Evolutionary conservation across 306 rosid genomes (phyloP).

Genomic region (Casuarina cunninghamiana): DNA sequence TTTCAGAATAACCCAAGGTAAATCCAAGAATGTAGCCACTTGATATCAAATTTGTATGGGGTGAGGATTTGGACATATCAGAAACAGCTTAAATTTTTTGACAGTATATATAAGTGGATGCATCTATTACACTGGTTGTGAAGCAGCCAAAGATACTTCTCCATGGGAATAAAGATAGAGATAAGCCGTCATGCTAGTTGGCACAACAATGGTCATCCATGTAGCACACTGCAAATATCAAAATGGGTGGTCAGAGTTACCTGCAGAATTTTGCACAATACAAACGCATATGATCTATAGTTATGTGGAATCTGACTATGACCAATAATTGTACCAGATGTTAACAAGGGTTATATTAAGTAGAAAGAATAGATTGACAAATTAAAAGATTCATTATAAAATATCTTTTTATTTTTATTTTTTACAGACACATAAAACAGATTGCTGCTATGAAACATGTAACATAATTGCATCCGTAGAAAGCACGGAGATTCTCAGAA

Average conservation of each 20-base stretch:
- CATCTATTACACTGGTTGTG: constrained; percentile 99
- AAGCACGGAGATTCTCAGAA: neutral
- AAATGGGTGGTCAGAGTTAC: neutral
- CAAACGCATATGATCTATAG: neutral
- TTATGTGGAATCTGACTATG: no score
- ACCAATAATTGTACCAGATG: no score
- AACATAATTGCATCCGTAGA: neutral
- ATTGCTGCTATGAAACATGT: neutral
- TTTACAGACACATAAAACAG: neutral
- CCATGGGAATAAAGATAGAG: constrained; percentile 95
- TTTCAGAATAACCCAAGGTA: neutral
- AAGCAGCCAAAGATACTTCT: constrained; percentile 97
- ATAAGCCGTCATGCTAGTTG: constrained; percentile 95
- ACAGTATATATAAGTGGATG: constrained; percentile 54
- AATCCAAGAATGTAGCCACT: neutral
- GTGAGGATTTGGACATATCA: neutral
- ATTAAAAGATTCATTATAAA: neutral
- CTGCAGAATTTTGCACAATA: neutral
- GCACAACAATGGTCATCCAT: constrained; percentile 96
- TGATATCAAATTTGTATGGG: neutral
- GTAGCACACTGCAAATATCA: constrained; percentile 84
- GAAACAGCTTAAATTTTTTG: neutral
- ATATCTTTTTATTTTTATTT: neutral
- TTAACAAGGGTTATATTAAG: neutral
- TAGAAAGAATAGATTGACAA: neutral